Conservation (phyloP, 805 yeast species). For the Aciculoconidium aculeatum region DNA sequence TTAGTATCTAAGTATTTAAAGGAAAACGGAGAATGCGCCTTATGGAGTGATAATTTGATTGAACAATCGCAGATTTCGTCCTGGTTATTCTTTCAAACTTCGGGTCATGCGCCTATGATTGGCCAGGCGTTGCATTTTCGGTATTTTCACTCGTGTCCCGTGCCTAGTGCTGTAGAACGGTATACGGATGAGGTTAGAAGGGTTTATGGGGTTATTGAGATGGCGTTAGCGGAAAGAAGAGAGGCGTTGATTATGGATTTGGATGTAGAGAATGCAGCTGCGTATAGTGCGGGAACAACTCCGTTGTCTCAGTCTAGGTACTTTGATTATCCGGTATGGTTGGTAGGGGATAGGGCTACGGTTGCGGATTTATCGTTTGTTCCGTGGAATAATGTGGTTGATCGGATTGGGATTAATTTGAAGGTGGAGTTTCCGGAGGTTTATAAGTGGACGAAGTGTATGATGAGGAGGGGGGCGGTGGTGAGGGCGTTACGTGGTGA, state of each 20-base stretch:
- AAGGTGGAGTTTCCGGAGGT: constrained; percentile 91
- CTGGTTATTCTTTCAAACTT: constrained; percentile 92
- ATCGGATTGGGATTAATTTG: constrained; percentile 82
- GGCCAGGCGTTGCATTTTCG: constrained; percentile 95
- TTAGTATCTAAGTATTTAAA: constrained; percentile 62
- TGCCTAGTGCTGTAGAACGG: constrained; percentile 84
- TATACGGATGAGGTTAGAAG: constrained; percentile 89
- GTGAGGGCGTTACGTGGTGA: constrained; percentile 79
- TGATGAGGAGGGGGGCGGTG: constrained; percentile 95
- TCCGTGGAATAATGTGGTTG: constrained; percentile 96
- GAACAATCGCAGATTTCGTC: constrained; percentile 82
- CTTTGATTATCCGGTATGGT: constrained; percentile 92
- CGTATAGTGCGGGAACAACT: constrained; percentile 82
- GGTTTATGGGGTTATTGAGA: constrained; percentile 89
- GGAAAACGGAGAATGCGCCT: constrained; percentile 61
- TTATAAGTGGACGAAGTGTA: constrained; percentile 89
- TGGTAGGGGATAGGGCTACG: constrained; percentile 75
- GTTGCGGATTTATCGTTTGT: constrained; percentile 90
- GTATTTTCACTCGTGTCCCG: constrained; percentile 80
- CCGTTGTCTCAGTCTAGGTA: constrained; percentile 80
- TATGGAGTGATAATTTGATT: constrained; percentile 72
- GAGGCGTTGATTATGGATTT: constrained; percentile 86
- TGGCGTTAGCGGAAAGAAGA: constrained; percentile 89
- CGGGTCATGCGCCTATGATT: constrained; percentile 98
- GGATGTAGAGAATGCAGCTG: constrained; percentile 81